Evolutionary conservation across 78 protist genomes (phyloP).

Genomic region (Cyanophora paradoxa): DNA sequence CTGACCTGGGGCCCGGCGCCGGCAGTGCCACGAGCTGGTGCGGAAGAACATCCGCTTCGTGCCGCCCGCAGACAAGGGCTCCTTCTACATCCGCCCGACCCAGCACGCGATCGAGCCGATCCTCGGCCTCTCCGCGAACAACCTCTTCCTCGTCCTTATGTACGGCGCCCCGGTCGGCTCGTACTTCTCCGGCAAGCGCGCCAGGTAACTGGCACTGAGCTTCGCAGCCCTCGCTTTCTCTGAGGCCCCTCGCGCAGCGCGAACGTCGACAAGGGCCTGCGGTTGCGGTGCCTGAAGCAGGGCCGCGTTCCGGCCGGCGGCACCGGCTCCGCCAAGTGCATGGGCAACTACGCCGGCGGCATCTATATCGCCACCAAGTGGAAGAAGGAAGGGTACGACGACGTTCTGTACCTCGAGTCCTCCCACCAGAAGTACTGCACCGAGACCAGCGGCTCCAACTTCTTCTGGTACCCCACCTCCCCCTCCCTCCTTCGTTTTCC

Average conservation of each 20-base stretch:
- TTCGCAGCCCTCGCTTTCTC: too few species aligned
- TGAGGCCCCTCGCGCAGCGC: too few species aligned
- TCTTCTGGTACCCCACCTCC: too few species aligned
- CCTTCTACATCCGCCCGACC: conserved; percentile 21
- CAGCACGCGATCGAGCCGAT: not conserved
- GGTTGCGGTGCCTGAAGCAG: too few species aligned
- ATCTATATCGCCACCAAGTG: not conserved
- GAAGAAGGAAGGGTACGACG: conserved; percentile 13
- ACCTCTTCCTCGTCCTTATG: not conserved
- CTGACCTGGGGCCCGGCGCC: too few species aligned
- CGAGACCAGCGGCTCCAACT: not conserved
- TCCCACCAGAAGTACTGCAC: not conserved
- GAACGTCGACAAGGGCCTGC: too few species aligned
- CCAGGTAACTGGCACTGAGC: not conserved
- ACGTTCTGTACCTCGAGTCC: conserved; percentile 9
- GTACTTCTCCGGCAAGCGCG: conserved; percentile 16
- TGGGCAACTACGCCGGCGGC: conserved; percentile 17
- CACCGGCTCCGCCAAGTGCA: not conserved
- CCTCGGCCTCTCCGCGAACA: conserved; percentile 1
- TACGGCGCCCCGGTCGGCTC: conserved; percentile 19
- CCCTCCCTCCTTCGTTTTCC: too few species aligned
- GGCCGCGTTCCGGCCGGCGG: conserved; percentile 11
- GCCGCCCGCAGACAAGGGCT: not conserved
- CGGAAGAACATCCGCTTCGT: too few species aligned
- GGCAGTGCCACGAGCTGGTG: too few species aligned